A percentile compares a stretch with the other conserved stretches of the same genome.
phyloP scores from a whole-genome alignment of 305 asterid genomes.

The Euphrasia arctica region DNA sequence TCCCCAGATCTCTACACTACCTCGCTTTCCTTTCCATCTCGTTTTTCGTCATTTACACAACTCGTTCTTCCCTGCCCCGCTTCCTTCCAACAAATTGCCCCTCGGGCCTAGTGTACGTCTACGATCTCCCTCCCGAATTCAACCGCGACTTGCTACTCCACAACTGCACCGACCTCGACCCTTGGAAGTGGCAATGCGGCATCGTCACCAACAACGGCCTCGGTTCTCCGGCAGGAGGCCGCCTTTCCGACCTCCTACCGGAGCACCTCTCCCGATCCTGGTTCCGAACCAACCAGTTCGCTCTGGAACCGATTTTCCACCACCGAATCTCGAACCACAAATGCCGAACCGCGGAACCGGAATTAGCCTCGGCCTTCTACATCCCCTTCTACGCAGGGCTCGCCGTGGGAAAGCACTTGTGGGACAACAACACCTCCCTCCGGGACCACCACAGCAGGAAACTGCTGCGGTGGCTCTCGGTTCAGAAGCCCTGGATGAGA shows the following conservation, averaged over 20 bases:
- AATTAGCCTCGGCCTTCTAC: constrained; percentile 45
- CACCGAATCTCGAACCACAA: constrained; percentile 32
- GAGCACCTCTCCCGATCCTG: constrained; percentile 45
- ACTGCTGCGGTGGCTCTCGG: constrained; percentile 39
- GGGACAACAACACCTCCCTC: constrained; percentile 37
- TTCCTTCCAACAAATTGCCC: constrained; percentile 54
- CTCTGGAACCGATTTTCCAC: constrained; percentile 43
- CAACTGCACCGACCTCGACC: constrained; percentile 46
- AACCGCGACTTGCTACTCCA: constrained; percentile 31
- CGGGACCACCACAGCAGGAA: constrained; percentile 35
- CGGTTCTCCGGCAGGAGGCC: constrained; percentile 55
- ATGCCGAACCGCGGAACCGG: constrained; percentile 37
- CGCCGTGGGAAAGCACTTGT: constrained; percentile 44
- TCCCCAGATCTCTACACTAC: constrained; percentile 5
- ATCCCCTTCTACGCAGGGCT: constrained; percentile 57
- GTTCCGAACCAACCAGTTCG: constrained; percentile 52
- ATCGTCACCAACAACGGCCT: constrained; percentile 56
- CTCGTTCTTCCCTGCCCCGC: constrained; percentile 38
- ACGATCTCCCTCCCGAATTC: constrained; percentile 41
- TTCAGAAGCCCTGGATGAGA: constrained; percentile 31
- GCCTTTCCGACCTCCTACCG: constrained; percentile 58
- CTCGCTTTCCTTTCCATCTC: constrained; percentile 42
- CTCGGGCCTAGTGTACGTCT: constrained; percentile 39
- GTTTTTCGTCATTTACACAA: constrained; percentile 34
- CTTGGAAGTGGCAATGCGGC: constrained; percentile 79